A percentile compares a stretch with the other conserved stretches of the same genome.
Conservation (phyloP, 2,329 filamentous ascomycete genomes). For the Verticillium klebahnii region DNA sequence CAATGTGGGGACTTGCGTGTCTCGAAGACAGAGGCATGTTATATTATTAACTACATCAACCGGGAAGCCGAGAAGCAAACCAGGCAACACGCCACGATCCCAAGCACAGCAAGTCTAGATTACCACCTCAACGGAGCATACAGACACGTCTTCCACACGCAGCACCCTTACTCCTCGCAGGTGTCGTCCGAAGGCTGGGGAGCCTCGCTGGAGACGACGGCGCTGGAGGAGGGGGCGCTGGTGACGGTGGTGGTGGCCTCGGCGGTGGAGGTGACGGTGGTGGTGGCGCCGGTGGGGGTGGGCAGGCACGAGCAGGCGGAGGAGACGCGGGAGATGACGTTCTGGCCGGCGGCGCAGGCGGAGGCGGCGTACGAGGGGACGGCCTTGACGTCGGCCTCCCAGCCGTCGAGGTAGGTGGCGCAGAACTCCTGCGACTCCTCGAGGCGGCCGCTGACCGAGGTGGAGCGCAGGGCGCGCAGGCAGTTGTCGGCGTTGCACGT, state of each 20-base stretch:
- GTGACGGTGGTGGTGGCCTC: neutral
- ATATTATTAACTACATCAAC: neutral
- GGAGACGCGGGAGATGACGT: slow-evolving; percentile 11
- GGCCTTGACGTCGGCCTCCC: slow-evolving; percentile 1
- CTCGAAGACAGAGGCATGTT: neutral
- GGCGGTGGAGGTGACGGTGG: neutral
- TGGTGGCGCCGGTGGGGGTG: slow-evolving; percentile 4
- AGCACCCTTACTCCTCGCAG: slow-evolving; percentile 1
- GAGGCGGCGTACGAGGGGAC: slow-evolving; percentile 3
- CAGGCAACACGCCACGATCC: neutral
- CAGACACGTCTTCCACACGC: neutral
- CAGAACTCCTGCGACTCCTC: slow-evolving; percentile 12
- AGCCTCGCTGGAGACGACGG: neutral
- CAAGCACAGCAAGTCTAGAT: neutral
- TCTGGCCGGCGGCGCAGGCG: slow-evolving; percentile 8
- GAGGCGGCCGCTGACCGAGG: slow-evolving; percentile 5
- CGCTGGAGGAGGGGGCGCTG: neutral
- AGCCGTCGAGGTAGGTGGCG: slow-evolving; percentile 4
- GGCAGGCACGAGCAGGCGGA: slow-evolving; percentile 11
- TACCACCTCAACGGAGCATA: neutral
- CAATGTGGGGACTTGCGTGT: neutral
- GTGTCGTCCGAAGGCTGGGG: neutral
- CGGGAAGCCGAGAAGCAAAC: neutral
- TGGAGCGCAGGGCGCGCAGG: slow-evolving; percentile 10
- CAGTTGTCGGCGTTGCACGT: slow-evolving; percentile 12